These are phyloP conservation scores for Magnaporthiopsis rhizophila DNA, from an alignment of 2,329 filamentous ascomycete genomes.

Conservation along the genomic window DNA sequence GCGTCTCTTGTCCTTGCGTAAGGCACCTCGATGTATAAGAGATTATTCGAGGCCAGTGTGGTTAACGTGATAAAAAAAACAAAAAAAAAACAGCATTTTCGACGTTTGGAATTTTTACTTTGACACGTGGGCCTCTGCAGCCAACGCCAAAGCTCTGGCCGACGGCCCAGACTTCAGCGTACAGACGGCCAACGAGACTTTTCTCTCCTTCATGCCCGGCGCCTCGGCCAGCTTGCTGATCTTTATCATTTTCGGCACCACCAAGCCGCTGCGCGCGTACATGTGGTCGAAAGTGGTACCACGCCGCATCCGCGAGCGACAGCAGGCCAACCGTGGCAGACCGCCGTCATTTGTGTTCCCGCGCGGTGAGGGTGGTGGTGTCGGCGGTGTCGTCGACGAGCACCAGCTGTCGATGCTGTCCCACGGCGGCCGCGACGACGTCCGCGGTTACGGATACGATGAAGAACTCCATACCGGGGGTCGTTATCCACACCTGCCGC, in stretches of 20 bases:
- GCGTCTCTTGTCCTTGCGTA: constrained; percentile 33
- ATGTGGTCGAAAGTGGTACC: constrained; percentile 18
- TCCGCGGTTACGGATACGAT: too few relatives aligned
- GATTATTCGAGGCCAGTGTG: too few relatives aligned
- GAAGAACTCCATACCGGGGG: too few relatives aligned
- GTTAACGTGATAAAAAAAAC: background rate
- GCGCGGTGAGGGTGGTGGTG: background rate
- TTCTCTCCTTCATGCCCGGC: constrained; percentile 29
- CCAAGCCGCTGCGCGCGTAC: constrained; percentile 25
- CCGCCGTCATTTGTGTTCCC: background rate
- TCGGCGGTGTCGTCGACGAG: background rate
- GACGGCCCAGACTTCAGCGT: background rate
- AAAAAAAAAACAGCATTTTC: background rate
- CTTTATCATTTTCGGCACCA: constrained; percentile 34
- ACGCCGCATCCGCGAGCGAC: constrained; percentile 10
- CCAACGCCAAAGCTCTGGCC: background rate
- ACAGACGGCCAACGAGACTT: constrained; percentile 14
- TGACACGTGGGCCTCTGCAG: background rate
- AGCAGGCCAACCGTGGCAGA: background rate
- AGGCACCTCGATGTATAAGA: constrained; percentile 7
- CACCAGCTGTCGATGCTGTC: background rate
- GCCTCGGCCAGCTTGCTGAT: constrained; percentile 26
- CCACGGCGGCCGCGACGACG: background rate
- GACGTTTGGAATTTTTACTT: constrained; percentile 1
- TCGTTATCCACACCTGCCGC: background rate